Evolutionary conservation across 2,329 filamentous ascomycete species (phyloP).

Genomic region (Geosmithia flava): DNA sequence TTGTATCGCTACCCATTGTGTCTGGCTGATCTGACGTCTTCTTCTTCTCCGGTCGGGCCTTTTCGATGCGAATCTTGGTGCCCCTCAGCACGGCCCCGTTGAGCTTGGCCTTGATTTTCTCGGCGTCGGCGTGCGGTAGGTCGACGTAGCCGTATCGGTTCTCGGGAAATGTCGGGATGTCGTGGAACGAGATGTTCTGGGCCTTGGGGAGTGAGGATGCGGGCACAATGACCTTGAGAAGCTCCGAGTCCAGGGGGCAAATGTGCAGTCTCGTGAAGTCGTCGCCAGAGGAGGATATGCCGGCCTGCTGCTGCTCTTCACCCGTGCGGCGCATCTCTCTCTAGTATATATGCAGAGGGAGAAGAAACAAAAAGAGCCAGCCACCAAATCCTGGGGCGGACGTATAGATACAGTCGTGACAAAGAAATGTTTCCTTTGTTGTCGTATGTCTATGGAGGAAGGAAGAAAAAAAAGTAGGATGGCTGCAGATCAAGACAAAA

Average conservation of each 20-base stretch:
- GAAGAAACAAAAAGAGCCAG: too few species aligned
- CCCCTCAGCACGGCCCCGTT: conserved; percentile 80
- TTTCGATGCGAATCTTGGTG: conserved; percentile 72
- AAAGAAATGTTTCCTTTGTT: background rate
- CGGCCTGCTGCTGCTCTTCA: background rate
- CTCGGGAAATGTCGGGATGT: conserved; percentile 78
- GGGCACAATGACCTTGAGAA: conserved; percentile 62
- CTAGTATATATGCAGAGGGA: too few species aligned
- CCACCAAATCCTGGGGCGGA: too few species aligned
- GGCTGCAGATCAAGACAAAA: background rate
- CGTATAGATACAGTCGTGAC: background rate
- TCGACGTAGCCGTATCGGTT: conserved; percentile 84
- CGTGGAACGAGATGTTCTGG: conserved; percentile 79
- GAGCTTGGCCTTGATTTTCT: conserved; percentile 84
- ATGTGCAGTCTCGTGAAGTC: conserved; percentile 56
- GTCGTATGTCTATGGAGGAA: background rate
- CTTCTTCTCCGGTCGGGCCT: conserved; percentile 49
- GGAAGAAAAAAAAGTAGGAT: background rate
- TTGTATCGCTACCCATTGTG: conserved; percentile 19
- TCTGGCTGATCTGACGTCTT: conserved; percentile 17
- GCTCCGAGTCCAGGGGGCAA: conserved; percentile 65
- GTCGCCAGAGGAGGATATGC: background rate
- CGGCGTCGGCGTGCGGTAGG: conserved; percentile 66
- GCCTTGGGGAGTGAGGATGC: conserved; percentile 52
- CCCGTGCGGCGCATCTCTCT: background rate